Conservation (phyloP, 2,329 filamentous ascomycete species). For the Diaporthe capsici region DNA sequence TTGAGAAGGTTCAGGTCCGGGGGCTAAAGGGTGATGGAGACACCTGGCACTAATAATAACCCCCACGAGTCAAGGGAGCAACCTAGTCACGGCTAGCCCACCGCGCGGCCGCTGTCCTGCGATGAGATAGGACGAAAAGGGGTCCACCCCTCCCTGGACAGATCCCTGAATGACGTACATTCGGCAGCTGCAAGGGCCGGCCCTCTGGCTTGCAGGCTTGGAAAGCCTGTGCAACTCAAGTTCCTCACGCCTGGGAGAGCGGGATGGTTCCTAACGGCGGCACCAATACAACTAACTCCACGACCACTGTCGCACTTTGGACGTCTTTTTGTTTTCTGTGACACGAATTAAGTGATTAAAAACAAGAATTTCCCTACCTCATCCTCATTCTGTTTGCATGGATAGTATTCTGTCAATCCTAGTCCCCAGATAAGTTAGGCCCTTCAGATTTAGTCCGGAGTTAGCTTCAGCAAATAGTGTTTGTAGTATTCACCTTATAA, state of each 20-base stretch:
- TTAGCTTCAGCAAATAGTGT: too few species aligned
- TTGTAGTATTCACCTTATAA: too few species aligned
- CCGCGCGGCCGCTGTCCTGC: background rate
- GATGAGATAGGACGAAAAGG: slow-evolving; percentile 13
- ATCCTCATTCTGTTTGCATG: too few species aligned
- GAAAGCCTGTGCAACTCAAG: slow-evolving; percentile 14
- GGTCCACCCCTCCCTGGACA: slow-evolving; percentile 9
- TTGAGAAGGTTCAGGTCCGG: background rate
- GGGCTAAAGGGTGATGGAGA: background rate
- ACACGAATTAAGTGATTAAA: background rate
- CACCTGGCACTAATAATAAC: slow-evolving; percentile 30
- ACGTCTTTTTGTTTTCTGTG: background rate
- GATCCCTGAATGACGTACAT: slow-evolving; percentile 10
- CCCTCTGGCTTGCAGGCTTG: background rate
- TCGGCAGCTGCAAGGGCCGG: slow-evolving; percentile 9
- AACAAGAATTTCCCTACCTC: too few species aligned
- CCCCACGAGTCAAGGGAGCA: slow-evolving; percentile 18
- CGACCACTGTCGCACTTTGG: background rate
- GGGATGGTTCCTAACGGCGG: background rate
- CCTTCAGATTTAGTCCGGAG: too few species aligned
- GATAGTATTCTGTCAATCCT: too few species aligned
- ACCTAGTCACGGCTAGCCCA: background rate
- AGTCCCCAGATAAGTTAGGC: too few species aligned
- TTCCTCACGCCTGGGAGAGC: background rate
- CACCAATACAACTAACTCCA: background rate